These are phyloP conservation scores for Saccharomycopsis malanga DNA, from an alignment of 805 yeast genomes.

Conservation along the genomic window DNA sequence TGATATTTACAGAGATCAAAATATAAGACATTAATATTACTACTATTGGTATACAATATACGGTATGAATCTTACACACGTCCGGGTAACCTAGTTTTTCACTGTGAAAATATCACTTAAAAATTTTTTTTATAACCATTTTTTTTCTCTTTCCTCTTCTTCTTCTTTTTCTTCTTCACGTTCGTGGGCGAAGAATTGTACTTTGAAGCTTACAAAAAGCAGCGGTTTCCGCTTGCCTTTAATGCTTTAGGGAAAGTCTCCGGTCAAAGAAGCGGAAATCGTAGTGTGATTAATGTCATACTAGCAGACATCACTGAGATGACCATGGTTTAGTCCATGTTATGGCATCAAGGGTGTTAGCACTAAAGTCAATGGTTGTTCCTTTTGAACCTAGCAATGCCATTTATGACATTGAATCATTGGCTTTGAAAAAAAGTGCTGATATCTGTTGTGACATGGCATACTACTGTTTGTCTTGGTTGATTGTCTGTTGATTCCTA, in stretches of 20 bases:
- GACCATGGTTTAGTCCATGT: not conserved
- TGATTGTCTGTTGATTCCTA: not conserved
- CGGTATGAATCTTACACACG: too few species aligned
- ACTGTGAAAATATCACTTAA: too few species aligned
- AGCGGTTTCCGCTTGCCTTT: not conserved
- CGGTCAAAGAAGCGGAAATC: constrained; percentile 23
- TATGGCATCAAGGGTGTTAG: not conserved
- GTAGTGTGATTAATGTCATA: constrained; percentile 18
- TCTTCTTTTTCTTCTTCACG: constrained; percentile 1
- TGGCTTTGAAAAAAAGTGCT: not conserved
- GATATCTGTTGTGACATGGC: not conserved
- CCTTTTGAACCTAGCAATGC: not conserved
- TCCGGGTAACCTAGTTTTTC: too few species aligned
- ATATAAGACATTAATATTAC: too few species aligned
- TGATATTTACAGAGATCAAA: too few species aligned
- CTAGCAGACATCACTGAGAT: constrained; percentile 4
- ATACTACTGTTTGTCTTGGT: not conserved
- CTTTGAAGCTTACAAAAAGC: constrained; percentile 22
- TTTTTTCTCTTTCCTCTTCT: not conserved
- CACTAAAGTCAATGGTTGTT: not conserved
- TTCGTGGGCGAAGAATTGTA: constrained; percentile 22
- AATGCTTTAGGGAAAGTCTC: constrained; percentile 24
- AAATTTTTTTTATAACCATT: too few species aligned
- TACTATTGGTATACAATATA: too few species aligned
- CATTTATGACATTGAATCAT: too few species aligned